Conservation (phyloP, 768 basidiomycete species). For the Mrakia hoshinonis region DNA sequence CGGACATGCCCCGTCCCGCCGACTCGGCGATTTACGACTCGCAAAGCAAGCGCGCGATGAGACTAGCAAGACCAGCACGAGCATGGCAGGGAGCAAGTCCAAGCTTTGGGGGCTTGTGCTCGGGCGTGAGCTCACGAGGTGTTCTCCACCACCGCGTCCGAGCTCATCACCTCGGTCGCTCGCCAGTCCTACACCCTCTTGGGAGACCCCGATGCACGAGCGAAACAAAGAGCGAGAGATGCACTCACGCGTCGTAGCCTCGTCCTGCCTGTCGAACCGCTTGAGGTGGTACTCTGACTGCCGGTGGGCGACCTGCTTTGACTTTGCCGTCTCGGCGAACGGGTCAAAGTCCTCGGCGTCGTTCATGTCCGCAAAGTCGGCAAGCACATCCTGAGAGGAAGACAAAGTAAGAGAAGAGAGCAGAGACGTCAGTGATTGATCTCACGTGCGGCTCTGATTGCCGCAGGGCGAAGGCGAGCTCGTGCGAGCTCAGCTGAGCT, state of each 20-base stretch:
- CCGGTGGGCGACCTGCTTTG: constrained; percentile 84
- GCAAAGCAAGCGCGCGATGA: too few species aligned
- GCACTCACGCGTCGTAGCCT: constrained; percentile 38
- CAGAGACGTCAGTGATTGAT: background rate
- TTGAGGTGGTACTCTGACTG: constrained; percentile 93
- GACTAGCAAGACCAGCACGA: too few species aligned
- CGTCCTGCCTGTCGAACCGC: constrained; percentile 67
- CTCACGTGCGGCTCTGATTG: too few species aligned
- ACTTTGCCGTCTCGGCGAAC: constrained; percentile 75
- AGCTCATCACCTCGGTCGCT: too few species aligned
- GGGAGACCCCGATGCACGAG: too few species aligned
- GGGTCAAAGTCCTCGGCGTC: constrained; percentile 74
- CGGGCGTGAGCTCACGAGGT: too few species aligned
- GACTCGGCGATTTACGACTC: too few species aligned
- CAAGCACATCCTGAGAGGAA: constrained; percentile 66
- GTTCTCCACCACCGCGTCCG: too few species aligned
- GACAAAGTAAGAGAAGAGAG: background rate
- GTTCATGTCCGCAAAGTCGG: constrained; percentile 86
- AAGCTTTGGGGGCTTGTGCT: too few species aligned
- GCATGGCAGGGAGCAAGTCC: too few species aligned
- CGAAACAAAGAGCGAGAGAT: background rate
- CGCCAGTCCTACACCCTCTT: too few species aligned
- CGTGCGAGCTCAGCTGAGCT: background rate
- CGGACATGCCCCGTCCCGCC: too few species aligned
- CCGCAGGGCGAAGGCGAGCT: background rate